Base-by-base conservation (phyloP, 192 early-diverging fungal species). In the Coemansia pectinata region DNA sequence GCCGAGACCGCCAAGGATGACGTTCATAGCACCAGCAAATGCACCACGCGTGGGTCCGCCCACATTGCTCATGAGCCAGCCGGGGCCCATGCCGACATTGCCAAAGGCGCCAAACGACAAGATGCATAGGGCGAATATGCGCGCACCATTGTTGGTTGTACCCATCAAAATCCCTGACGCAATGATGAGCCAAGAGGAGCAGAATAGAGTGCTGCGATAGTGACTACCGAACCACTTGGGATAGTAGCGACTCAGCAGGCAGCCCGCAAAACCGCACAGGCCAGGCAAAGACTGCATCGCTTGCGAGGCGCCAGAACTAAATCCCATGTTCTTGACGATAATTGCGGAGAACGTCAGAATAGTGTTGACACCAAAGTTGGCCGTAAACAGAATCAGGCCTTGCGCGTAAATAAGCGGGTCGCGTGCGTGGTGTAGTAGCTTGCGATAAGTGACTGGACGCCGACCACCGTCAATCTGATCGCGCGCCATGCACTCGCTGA, bases 51-150 rank as follows among this genome's bases (percentile, higher is more conserved):
- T 81, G 5, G 74, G 74, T 7, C 79, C 79, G 14, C 79, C 79
- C 29, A 77, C 74, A 31, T 81, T 81, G 67, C 74, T 77, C 74
- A 77, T 77, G 41, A 77, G 71, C 74, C 74, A 81, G 8, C 79
- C 79, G 4, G 79, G 79, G 5, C 74, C 79, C 66, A 81, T 76
- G 4, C 66, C 74, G 4, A 76, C 74, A 48, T 73, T 73, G 60
- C 79, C 79, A 63, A 77, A 81, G 50, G 64, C 53, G 31, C 79
- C 79, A 60, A 76, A 77, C 31, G 79, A 76, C 60, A 81, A 53
- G 6, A 81, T 47, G 52, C 79, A 81, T 25, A 81, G 71, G 2
- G 74, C 79, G 62, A 81, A 80, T 29, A 80, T 80, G 12, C 73
- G 65, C 2, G 73, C 78, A 21, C 78, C 73, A 42, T 74, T 80